Conservation (phyloP, 768 basidiomycete species). For the Leccinum longicurvipes region DNA sequence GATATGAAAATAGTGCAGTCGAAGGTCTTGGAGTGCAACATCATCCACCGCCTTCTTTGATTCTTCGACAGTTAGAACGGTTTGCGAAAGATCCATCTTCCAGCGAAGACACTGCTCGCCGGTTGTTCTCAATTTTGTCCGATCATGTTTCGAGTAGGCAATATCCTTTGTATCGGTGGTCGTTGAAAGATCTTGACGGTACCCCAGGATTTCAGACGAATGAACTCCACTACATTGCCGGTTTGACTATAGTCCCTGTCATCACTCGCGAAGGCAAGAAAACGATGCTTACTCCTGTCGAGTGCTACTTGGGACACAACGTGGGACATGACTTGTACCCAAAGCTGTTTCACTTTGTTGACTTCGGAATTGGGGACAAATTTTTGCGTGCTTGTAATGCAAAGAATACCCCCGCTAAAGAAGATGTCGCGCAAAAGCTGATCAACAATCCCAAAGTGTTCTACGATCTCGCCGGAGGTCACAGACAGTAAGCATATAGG, state of each 20-base stretch:
- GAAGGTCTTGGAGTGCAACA: slow-evolving; percentile 61
- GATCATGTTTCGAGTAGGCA: slow-evolving; percentile 52
- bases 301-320: slow-evolving; percentile 62
- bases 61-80: slow-evolving; percentile 45
- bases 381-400: slow-evolving; percentile 86
- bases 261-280: slow-evolving; percentile 27
- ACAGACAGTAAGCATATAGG: slow-evolving; percentile 36
- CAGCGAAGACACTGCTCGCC: slow-evolving; percentile 46
- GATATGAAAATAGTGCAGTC: slow-evolving; percentile 43
- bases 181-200: not conserved
- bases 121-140: slow-evolving; percentile 65
- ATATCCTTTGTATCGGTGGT: not conserved
- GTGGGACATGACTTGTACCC: slow-evolving; percentile 58
- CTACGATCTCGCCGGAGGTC: slow-evolving; percentile 64
- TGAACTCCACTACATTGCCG: slow-evolving; percentile 54
- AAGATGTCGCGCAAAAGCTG: slow-evolving; percentile 69
- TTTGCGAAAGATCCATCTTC: slow-evolving; percentile 54
- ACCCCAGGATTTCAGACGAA: slow-evolving; percentile 48
- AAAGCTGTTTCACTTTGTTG: slow-evolving; percentile 80
- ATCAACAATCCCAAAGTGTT: slow-evolving; percentile 64
- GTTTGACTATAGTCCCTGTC: slow-evolving; percentile 61
- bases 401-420: slow-evolving; percentile 75
- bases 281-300: slow-evolving; percentile 53
- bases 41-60: slow-evolving; percentile 56
- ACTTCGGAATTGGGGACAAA: slow-evolving; percentile 78